phyloP scores from a whole-genome alignment of 2,329 filamentous ascomycete species.

The Aspergillus texensis region DNA sequence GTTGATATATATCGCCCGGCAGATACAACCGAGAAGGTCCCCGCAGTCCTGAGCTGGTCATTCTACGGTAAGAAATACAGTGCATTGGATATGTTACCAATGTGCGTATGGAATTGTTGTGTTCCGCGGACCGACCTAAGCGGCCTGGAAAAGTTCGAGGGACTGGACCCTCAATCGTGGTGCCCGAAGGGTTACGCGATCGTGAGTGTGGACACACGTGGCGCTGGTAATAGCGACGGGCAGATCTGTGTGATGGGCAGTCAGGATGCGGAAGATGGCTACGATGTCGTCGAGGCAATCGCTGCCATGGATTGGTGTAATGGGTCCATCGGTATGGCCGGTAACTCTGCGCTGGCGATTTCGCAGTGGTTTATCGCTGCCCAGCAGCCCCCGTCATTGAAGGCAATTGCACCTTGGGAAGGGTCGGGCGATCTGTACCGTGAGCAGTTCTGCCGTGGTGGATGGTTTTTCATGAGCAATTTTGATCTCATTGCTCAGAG shows the following conservation, averaged over 20 bases:
- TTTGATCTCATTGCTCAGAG: conserved; percentile 47
- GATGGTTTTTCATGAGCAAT: conserved; percentile 41
- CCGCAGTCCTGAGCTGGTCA: conserved; percentile 49
- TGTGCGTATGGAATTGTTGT: conserved; percentile 43
- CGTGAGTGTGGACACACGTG: conserved; percentile 39
- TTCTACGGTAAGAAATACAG: conserved; percentile 52
- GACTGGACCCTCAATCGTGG: conserved; percentile 42
- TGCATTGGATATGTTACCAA: conserved; percentile 42
- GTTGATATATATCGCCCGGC: conserved; percentile 50
- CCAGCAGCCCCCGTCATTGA: conserved; percentile 45
- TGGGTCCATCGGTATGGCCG: conserved; percentile 47
- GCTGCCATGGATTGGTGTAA: conserved; percentile 50
- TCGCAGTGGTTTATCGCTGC: conserved; percentile 49
- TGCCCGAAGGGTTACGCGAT: conserved; percentile 38
- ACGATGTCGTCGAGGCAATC: conserved; percentile 49
- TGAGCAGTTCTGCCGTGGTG: conserved; percentile 51
- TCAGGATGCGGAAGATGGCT: conserved; percentile 51
- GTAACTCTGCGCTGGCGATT: conserved; percentile 49
- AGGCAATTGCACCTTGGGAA: conserved; percentile 53
- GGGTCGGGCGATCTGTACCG: conserved; percentile 50
- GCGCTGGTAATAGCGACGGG: conserved; percentile 39
- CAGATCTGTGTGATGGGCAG: conserved; percentile 43
- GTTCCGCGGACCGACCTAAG: conserved; percentile 31
- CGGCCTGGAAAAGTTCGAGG: conserved; percentile 48
- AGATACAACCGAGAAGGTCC: conserved; percentile 35